Percentiles rank a stretch among this genome's conserved stretches.
These are phyloP conservation scores for Fistulifera solaris DNA, from an alignment of 108 stramenopile genomes.

Conservation along the genomic window DNA sequence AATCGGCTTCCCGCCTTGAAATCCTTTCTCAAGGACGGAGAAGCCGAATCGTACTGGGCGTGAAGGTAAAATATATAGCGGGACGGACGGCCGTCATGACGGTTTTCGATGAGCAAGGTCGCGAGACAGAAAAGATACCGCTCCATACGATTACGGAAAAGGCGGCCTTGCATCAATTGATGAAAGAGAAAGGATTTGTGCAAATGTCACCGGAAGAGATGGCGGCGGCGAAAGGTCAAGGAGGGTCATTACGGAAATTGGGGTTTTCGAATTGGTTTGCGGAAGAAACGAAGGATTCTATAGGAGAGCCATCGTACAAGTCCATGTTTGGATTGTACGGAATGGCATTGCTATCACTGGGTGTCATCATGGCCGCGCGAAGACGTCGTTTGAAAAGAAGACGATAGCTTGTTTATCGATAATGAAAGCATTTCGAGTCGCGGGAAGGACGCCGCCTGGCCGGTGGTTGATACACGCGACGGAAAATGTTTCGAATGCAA, in stretches of 20 bases:
- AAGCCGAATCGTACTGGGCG: conserved; percentile 41
- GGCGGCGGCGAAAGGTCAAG: background rate
- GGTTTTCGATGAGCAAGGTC: conserved; percentile 27
- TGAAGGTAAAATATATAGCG: conserved; percentile 38
- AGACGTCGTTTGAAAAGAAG: no score
- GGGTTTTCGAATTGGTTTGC: background rate
- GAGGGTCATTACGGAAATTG: background rate
- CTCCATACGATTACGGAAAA: conserved; percentile 33
- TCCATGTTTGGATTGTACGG: no score
- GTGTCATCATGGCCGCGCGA: no score
- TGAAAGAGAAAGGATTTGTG: conserved; percentile 44
- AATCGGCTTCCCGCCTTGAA: conserved; percentile 42
- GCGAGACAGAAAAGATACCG: conserved; percentile 25
- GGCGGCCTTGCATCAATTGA: conserved; percentile 41
- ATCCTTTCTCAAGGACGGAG: conserved; percentile 41
- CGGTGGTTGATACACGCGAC: no score
- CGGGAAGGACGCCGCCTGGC: no score
- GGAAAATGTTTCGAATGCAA: no score
- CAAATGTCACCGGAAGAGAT: conserved; percentile 3
- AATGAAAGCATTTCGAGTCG: no score
- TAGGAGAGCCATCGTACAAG: no score
- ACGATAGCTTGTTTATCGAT: no score
- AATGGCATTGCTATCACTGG: no score
- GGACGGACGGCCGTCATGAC: conserved; percentile 36
- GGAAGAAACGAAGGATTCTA: no score